These are phyloP conservation scores for Penicillium canescens DNA, from an alignment of 495 filamentous ascomycete species.

Conservation along the genomic window DNA sequence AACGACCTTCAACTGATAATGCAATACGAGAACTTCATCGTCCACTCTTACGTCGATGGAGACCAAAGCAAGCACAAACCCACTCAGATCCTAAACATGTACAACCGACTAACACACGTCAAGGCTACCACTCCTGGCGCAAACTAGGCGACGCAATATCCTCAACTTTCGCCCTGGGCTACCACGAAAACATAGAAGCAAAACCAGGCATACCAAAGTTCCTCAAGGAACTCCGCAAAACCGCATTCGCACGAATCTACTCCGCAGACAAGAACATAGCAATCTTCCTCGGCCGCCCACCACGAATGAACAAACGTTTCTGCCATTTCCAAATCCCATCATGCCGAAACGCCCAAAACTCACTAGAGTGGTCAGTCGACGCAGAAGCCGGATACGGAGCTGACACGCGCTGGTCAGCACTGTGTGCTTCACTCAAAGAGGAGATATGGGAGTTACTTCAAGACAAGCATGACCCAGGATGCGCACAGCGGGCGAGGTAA, in stretches of 20 bases:
- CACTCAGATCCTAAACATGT: no score
- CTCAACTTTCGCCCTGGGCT: constrained; percentile 44
- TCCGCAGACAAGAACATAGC: constrained; percentile 48
- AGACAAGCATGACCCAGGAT: constrained; percentile 27
- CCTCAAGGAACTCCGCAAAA: constrained; percentile 36
- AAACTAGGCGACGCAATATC: constrained; percentile 43
- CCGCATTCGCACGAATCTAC: constrained; percentile 41
- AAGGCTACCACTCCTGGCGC: constrained; percentile 46
- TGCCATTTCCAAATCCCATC: constrained; percentile 40
- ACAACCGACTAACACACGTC: background rate
- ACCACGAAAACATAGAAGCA: constrained; percentile 40
- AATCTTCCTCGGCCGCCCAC: constrained; percentile 45
- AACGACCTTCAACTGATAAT: constrained; percentile 46
- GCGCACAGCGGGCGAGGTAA: constrained; percentile 23
- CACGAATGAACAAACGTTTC: constrained; percentile 42
- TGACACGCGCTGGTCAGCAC: constrained; percentile 42
- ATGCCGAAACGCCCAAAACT: constrained; percentile 5
- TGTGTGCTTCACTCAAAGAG: constrained; percentile 41
- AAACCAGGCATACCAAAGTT: constrained; percentile 32
- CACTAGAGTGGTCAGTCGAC: constrained; percentile 17
- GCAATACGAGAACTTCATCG: constrained; percentile 48
- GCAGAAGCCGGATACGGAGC: constrained; percentile 29
- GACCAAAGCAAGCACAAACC: constrained; percentile 36
- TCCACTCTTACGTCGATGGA: constrained; percentile 45
- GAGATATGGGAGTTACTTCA: constrained; percentile 40